Evolutionary conservation across 768 basidiomycete species (phyloP), one percentile per base, ranked within the genome.

Genomic region (Collybiopsis confluens): DNA sequence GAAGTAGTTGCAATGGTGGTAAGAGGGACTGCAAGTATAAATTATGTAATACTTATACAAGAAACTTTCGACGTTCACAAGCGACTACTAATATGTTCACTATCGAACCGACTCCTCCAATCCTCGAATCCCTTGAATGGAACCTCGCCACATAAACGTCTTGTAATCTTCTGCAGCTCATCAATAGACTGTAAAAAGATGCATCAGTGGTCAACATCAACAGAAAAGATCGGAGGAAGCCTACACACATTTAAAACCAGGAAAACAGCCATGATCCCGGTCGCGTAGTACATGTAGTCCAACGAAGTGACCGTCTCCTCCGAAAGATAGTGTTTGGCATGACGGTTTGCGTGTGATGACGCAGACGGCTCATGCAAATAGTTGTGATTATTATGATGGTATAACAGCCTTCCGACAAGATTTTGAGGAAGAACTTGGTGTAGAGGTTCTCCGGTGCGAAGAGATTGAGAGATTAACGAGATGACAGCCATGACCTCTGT

Each of bases 401-500:
- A 78, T 48, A 77, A 64, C 2, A 79, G 64, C 18, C 77, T 64
- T 44, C 78, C 77, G 21, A 76, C 59, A 21, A 81, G 67, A 24
- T 65, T 71, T 23, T 63, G 64, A 16, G 71, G 73, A 10, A 76
- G 67, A 1, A 75, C 71, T 42, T 73, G 60, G 28, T 73, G 76
- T 37, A 80, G 62, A 0, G 78, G 75, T 35, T 74, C 71, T 24
- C 71, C 76, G 1, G 69, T 75, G 11, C 71, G 70, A 15, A 81
- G 70, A 0, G 75, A 70, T 47, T 76, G 73, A 0, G 77, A 68
- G 52, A 79, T 65, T 18, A 78, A 62, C 6, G 69, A 56, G 57
- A 79, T 77, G 6, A 68, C 65, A 0, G 76, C 65, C 55, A 79
- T 70, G 7, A 79, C 71, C 52, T 81, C 79, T 26, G 61, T 49